Percentiles rank a stretch among this genome's conserved stretches.
phyloP scores from a whole-genome alignment of 768 basidiomycete genomes.

The Mycena filopes region DNA sequence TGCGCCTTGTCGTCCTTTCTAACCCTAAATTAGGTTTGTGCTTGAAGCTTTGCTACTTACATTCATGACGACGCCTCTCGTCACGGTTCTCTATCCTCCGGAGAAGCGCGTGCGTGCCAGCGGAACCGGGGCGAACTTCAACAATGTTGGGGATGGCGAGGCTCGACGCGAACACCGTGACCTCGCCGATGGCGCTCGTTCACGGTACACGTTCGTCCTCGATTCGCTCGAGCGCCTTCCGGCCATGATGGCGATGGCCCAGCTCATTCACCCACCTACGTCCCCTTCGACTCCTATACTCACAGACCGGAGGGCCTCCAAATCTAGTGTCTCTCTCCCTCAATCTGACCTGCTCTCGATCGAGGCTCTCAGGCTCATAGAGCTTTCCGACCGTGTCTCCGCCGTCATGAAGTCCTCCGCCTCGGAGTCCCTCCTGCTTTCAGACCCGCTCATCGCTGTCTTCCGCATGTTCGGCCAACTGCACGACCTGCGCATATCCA shows the following conservation, averaged over 20 bases:
- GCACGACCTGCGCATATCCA: constrained; percentile 70
- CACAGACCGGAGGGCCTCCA: constrained; percentile 14
- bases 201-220: constrained; percentile 84
- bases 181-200: constrained; percentile 50
- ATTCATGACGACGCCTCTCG: constrained; percentile 86
- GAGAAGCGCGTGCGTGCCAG: constrained; percentile 62
- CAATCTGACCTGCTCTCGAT: constrained; percentile 51
- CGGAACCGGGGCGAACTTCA: constrained; percentile 58
- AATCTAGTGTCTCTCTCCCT: constrained; percentile 20
- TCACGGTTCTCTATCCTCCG: constrained; percentile 73
- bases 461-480: constrained; percentile 83
- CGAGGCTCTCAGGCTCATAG: constrained; percentile 88
- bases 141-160: constrained; percentile 53
- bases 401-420: constrained; percentile 87
- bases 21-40: constrained; percentile 62
- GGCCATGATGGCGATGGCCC: constrained; percentile 88
- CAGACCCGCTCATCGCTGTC: constrained; percentile 78
- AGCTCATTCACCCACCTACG: constrained; percentile 70
- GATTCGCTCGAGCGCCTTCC: constrained; percentile 92
- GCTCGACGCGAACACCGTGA: constrained; percentile 27
- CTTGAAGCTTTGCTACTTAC: constrained; percentile 85
- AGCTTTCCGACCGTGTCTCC: constrained; percentile 86
- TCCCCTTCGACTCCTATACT: constrained; percentile 1
- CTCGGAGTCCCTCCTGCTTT: constrained; percentile 73
- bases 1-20: not conserved